Percentiles rank a stretch among this genome's conserved stretches.
Evolutionary conservation across 2,329 filamentous ascomycete genomes (phyloP).

Genomic region (Aspergillus fructus): DNA sequence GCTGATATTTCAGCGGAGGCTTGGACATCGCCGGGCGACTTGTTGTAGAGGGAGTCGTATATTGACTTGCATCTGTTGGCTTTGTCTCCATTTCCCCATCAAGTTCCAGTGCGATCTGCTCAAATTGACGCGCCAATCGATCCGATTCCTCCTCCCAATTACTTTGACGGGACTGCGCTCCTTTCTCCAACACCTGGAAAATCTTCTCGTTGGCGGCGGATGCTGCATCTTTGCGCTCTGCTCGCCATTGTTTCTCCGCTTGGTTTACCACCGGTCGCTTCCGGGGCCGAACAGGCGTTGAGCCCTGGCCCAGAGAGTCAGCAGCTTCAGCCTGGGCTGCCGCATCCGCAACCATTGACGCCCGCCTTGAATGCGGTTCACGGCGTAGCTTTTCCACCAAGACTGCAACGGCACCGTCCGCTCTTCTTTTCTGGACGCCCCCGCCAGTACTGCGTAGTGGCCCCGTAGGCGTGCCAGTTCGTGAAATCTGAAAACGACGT

Average conservation of each 20-base stretch:
- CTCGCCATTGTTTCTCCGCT: conserved; percentile 40
- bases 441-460: conserved; percentile 28
- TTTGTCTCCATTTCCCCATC: conserved; percentile 30
- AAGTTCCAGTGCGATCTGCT: conserved; percentile 44
- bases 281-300: conserved; percentile 23
- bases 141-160: conserved; percentile 46
- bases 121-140: conserved; percentile 42
- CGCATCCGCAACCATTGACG: conserved; percentile 33
- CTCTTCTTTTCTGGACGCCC: conserved; percentile 38
- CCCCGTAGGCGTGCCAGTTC: conserved; percentile 27
- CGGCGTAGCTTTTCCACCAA: conserved; percentile 41
- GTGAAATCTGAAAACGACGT: conserved; percentile 42
- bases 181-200: conserved; percentile 35
- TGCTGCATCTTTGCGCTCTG: conserved; percentile 33
- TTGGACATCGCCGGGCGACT: conserved; percentile 22
- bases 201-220: conserved; percentile 37
- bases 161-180: conserved; percentile 35
- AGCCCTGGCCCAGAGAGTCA: conserved; percentile 4
- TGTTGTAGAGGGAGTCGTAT: neutral
- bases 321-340: conserved; percentile 17
- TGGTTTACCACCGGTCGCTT: conserved; percentile 43
- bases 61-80: conserved; percentile 7
- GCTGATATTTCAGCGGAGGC: conserved; percentile 37
- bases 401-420: conserved; percentile 33
- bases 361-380: conserved; percentile 33